Percentiles rank a stretch among this genome's conserved stretches.
These are phyloP conservation scores for Tuber aestivum DNA, from an alignment of 495 filamentous ascomycete species.

Conservation along the genomic window DNA sequence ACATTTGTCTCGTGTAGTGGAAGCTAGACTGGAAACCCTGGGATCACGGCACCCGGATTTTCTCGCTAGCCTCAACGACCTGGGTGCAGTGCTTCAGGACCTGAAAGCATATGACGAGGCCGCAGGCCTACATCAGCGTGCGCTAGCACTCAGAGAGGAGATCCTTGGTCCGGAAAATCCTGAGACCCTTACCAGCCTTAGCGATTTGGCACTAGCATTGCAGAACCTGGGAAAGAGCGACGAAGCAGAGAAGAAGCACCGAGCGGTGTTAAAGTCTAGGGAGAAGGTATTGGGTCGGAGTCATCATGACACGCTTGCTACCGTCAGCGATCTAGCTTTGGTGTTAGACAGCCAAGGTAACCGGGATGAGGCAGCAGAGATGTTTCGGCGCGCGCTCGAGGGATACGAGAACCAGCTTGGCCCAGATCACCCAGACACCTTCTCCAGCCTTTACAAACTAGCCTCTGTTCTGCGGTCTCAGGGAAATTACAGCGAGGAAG, in stretches of 20 bases:
- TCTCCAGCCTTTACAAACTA: slow-evolving; percentile 2
- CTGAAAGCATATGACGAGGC: background rate
- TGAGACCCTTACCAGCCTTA: slow-evolving; percentile 2
- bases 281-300: slow-evolving; percentile 26
- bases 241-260: slow-evolving; percentile 18
- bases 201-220: slow-evolving; percentile 6
- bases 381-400: slow-evolving; percentile 23
- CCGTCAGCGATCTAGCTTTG: slow-evolving; percentile 16
- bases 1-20: slow-evolving; percentile 33
- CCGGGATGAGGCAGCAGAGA: slow-evolving; percentile 32
- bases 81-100: slow-evolving; percentile 3
- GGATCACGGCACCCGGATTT: slow-evolving; percentile 37
- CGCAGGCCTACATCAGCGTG: background rate
- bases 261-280: background rate
- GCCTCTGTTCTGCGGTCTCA: background rate
- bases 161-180: slow-evolving; percentile 5
- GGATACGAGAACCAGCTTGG: slow-evolving; percentile 24
- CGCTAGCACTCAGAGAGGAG: background rate
- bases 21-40: slow-evolving; percentile 36
- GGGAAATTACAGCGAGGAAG: slow-evolving; percentile 23
- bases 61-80: slow-evolving; percentile 21
- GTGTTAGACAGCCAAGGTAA: slow-evolving; percentile 24
- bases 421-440: slow-evolving; percentile 6
- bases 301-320: slow-evolving; percentile 21
- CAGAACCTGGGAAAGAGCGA: slow-evolving; percentile 5